Evolutionary conservation across 192 early-diverging fungal genomes (phyloP).

Genomic region (Chytriomyces sp.): DNA sequence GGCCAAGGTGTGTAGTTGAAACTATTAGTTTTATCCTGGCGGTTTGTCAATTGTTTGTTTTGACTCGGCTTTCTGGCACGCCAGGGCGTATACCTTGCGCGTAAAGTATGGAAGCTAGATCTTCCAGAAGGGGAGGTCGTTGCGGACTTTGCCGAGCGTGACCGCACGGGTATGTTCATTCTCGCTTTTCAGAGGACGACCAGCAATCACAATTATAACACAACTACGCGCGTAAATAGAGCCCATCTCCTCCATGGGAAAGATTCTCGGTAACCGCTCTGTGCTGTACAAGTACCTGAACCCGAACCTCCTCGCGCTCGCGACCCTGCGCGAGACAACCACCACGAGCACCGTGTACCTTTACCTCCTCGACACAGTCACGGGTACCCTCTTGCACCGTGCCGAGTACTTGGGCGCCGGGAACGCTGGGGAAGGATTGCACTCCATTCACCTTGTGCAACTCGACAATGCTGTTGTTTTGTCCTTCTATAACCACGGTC

Average conservation of each 20-base stretch:
- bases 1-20: conserved; percentile 50
- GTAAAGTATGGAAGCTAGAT: conserved; percentile 36
- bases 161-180: conserved; percentile 24
- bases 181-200: background rate
- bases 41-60: too few species aligned
- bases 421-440: conserved; percentile 17
- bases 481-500: conserved; percentile 85
- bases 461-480: conserved; percentile 89
- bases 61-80: too few species aligned
- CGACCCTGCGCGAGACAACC: conserved; percentile 53
- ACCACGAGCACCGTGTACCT: conserved; percentile 55
- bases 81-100: conserved; percentile 20
- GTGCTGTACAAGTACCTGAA: conserved; percentile 99
- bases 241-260: conserved; percentile 83
- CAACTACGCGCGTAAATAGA: conserved; percentile 36
- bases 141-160: conserved; percentile 33
- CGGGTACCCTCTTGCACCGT: conserved; percentile 79
- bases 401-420: conserved; percentile 58
- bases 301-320: conserved; percentile 82
- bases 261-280: conserved; percentile 90
- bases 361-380: conserved; percentile 87
- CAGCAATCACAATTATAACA: background rate
- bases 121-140: conserved; percentile 44
- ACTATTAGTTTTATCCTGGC: too few species aligned
- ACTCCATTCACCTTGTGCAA: conserved; percentile 68